Evolutionary conservation across 257 asterid genomes (phyloP), one percentile per base, ranked within the genome.

Genomic region (Rhazya stricta): DNA sequence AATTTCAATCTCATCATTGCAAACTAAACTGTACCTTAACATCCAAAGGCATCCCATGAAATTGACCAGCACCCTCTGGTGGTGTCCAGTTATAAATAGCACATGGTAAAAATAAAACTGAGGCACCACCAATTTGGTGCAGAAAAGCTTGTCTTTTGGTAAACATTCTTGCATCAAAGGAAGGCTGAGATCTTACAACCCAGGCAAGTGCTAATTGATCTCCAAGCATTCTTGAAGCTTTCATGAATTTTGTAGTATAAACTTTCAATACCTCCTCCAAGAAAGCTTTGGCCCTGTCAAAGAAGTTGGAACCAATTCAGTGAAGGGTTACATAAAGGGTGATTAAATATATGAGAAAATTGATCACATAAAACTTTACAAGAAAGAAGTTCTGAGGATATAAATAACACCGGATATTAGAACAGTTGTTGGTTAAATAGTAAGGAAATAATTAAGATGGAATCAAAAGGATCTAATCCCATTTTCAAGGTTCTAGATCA

Each of bases 41-140:
- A 83, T 91, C 91, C 88, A 95, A 84, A 46, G 98, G 99, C 96
- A 92, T 89, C 76, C 99, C 98, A 72, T 85, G 99, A 85, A 95
- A 92, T 74, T 95, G 99, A 51, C 98, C 97, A 1, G 97, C 97
- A 67, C 98, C 99, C 80, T 95, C 99, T 2, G 98, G 98, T 41
- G 98, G 99, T 30, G 98, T 92, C 99, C 99, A 95, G 73, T 95
- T 92, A 79, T 92, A 92, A 46, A 75, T 76, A 13, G 90, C 89
- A 85, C 98, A 95, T 0, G 97, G 99, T 72, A 95, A 81, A 69
- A 95, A 92, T 67, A 95, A 89, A 51, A 95, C 91, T 0, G 91
- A 82, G 29, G 94, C 87, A 69, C 85, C 91, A 39, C 85, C 76
- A 9, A 91, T 78, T 37, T 76, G 84, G 57, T 88, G 93, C 43